phyloP scores from a whole-genome alignment of 768 basidiomycete genomes.

The Pleurotus platypus region DNA sequence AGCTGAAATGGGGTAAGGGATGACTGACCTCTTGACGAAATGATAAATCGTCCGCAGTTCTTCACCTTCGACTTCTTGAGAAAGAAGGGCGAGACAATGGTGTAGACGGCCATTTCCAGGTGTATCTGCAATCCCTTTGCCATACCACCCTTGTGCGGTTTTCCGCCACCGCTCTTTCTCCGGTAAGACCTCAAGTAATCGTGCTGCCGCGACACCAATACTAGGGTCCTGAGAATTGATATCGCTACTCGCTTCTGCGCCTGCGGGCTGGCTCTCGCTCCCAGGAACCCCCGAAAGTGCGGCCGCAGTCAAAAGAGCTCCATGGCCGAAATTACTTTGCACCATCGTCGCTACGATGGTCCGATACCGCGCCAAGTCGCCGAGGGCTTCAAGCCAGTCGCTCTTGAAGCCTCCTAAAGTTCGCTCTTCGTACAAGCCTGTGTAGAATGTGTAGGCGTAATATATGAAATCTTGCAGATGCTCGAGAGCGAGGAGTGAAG shows the following conservation, averaged over 20 bases:
- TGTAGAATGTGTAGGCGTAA: constrained; percentile 93
- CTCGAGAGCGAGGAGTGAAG: constrained; percentile 71
- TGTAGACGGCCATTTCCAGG: constrained; percentile 95
- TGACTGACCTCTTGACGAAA: constrained; percentile 83
- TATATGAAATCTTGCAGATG: constrained; percentile 93
- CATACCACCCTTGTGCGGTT: constrained; percentile 93
- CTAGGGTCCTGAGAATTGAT: constrained; percentile 37
- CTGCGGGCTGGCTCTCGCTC: constrained; percentile 18
- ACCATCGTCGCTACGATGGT: constrained; percentile 92
- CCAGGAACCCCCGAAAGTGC: constrained; percentile 46
- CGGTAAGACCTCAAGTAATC: constrained; percentile 79
- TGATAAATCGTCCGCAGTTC: constrained; percentile 89
- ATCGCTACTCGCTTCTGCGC: constrained; percentile 9
- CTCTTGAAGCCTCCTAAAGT: constrained; percentile 64
- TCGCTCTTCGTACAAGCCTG: constrained; percentile 81
- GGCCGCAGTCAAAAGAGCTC: constrained; percentile 47
- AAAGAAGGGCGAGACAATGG: constrained; percentile 87
- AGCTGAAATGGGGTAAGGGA: constrained; percentile 9
- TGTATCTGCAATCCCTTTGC: constrained; percentile 76
- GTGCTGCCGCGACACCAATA: constrained; percentile 82
- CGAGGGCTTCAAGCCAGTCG: constrained; percentile 95
- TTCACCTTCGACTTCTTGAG: constrained; percentile 77
- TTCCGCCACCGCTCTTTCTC: constrained; percentile 91
- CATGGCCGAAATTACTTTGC: constrained; percentile 41
- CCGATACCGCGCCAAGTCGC: constrained; percentile 91